Evolutionary conservation across 1,284 basidiomycete genomes (phyloP).

Genomic region (Lentinula novae-zelandiae): DNA sequence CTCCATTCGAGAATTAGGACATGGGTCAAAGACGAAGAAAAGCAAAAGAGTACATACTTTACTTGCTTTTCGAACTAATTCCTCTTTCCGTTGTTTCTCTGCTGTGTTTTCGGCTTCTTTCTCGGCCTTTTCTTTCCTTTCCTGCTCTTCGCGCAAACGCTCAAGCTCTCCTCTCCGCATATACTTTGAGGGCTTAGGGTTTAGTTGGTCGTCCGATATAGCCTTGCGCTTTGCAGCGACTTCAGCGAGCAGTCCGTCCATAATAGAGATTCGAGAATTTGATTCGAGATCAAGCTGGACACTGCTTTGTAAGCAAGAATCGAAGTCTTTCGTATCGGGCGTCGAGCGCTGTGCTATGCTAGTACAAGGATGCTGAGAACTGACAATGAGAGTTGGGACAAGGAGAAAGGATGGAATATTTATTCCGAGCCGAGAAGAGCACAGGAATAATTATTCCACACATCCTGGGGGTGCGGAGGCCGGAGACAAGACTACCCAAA

Average conservation of each 20-base stretch:
- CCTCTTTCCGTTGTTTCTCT: constrained; percentile 28
- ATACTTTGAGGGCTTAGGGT: constrained; percentile 68
- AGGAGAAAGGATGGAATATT: too few relatives aligned
- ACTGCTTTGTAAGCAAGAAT: constrained; percentile 29
- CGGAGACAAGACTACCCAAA: too few relatives aligned
- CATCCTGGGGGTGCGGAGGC: too few relatives aligned
- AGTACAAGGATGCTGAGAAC: too few relatives aligned
- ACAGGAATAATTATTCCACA: too few relatives aligned
- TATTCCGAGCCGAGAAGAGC: too few relatives aligned
- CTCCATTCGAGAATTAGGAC: constrained; percentile 44
- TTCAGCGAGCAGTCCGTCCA: constrained; percentile 88
- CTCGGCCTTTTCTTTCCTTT: constrained; percentile 50
- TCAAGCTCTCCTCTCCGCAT: constrained; percentile 82
- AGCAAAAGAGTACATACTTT: constrained; percentile 33
- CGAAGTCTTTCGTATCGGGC: too few relatives aligned
- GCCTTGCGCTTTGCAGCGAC: constrained; percentile 86
- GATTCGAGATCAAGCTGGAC: constrained; percentile 12
- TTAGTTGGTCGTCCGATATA: constrained; percentile 34
- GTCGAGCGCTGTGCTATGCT: too few relatives aligned
- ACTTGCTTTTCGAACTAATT: constrained; percentile 15
- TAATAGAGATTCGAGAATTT: constrained; percentile 26
- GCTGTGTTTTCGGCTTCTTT: constrained; percentile 32
- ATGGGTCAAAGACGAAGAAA: constrained; percentile 20
- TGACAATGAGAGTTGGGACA: too few relatives aligned
- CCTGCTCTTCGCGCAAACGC: constrained; percentile 64